Evolutionary conservation across 2,329 filamentous ascomycete species (phyloP).

Genomic region (Alternaria sp.): DNA sequence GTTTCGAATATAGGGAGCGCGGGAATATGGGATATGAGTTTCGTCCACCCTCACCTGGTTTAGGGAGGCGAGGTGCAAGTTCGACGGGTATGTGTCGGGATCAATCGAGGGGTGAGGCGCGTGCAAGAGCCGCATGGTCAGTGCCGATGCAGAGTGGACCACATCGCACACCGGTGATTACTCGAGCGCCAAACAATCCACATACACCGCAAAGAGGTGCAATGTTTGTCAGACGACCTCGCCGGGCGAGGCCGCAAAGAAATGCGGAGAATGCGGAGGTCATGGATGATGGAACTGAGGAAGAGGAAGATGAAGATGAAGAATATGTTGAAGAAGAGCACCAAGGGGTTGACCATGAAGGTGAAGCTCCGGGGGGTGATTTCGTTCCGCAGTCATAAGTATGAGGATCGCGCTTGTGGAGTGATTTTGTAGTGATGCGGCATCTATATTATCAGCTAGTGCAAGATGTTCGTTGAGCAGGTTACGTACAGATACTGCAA

Average conservation of each 20-base stretch:
- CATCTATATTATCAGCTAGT: background rate
- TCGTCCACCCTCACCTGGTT: background rate
- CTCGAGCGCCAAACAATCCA: background rate
- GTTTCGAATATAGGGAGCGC: background rate
- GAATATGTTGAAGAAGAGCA: background rate
- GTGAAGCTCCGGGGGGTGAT: background rate
- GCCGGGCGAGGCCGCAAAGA: background rate
- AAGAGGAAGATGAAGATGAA: background rate
- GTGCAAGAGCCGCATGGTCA: background rate
- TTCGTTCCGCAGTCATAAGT: background rate
- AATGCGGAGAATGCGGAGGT: background rate
- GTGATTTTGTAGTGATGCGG: background rate
- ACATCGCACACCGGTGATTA: background rate
- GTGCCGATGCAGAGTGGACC: background rate
- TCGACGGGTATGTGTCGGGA: background rate
- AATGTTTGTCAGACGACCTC: background rate
- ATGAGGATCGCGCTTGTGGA: no score
- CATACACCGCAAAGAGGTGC: background rate
- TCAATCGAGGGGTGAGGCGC: background rate
- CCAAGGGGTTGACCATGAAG: background rate
- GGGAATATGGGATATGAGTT: background rate
- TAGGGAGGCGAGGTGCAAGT: background rate
- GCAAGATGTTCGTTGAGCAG: fast-evolving
- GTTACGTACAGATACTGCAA: background rate
- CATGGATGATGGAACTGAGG: background rate